Percentiles rank a stretch among this genome's conserved stretches.
These are phyloP conservation scores for Chaetomium sp. DNA, from an alignment of 2,329 filamentous ascomycete genomes.

Conservation along the genomic window DNA sequence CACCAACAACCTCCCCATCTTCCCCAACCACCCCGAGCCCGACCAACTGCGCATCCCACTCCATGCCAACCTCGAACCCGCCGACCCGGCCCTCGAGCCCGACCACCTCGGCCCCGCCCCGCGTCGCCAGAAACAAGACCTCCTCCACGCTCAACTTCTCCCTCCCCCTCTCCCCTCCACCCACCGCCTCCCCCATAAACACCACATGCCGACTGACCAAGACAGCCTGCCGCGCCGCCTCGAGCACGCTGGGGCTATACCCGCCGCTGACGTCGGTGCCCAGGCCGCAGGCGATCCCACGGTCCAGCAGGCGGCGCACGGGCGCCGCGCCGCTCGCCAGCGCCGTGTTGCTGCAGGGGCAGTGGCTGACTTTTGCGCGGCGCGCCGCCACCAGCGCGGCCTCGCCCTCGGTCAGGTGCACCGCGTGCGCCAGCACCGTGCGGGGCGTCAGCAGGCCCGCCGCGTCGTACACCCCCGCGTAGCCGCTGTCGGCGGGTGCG, in stretches of 20 bases:
- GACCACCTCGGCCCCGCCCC: conserved; percentile 82
- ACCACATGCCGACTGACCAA: conserved; percentile 75
- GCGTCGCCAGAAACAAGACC: conserved; percentile 80
- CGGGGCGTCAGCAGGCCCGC: conserved; percentile 67
- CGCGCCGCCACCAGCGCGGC: conserved; percentile 62
- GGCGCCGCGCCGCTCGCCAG: conserved; percentile 78
- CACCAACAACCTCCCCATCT: conserved; percentile 43
- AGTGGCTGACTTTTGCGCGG: conserved; percentile 74
- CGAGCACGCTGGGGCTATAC: conserved; percentile 78
- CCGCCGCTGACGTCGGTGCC: conserved; percentile 92
- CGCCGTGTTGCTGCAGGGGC: conserved; percentile 82
- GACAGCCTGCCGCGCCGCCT: conserved; percentile 78
- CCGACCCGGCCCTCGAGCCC: conserved; percentile 73
- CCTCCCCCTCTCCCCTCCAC: conserved; percentile 40
- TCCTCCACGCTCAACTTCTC: conserved; percentile 82
- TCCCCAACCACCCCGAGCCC: conserved; percentile 56
- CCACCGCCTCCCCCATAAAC: conserved; percentile 32
- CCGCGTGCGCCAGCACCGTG: conserved; percentile 83
- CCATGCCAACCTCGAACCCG: conserved; percentile 80
- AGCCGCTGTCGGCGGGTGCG: conserved; percentile 50
- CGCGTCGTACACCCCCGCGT: conserved; percentile 78
- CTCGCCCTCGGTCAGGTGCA: conserved; percentile 73
- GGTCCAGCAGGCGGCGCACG: conserved; percentile 72
- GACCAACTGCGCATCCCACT: conserved; percentile 89
- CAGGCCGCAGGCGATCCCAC: conserved; percentile 76